These are phyloP conservation scores for Phytophthora sp. DNA, from an alignment of 352 stramenopile species.

Conservation along the genomic window DNA sequence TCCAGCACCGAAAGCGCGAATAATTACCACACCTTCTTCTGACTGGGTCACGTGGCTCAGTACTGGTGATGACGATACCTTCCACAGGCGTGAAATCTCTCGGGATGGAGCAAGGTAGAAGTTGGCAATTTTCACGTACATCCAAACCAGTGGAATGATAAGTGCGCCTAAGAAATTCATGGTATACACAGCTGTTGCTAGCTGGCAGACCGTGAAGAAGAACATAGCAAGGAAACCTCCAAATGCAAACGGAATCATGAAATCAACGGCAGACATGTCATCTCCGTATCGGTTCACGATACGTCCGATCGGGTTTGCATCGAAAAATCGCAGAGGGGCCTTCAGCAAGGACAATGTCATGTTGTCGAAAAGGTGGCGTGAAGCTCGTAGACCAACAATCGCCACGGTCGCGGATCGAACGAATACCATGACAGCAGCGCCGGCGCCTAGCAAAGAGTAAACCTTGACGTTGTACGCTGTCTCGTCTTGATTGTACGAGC, in stretches of 20 bases:
- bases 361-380: constrained; percentile 84
- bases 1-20: constrained; percentile 44
- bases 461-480: constrained; percentile 38
- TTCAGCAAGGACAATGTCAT: constrained; percentile 85
- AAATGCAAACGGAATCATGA: constrained; percentile 53
- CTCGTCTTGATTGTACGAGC: constrained; percentile 20
- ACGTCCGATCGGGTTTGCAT: constrained; percentile 89
- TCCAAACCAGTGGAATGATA: constrained; percentile 79
- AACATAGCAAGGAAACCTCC: constrained; percentile 56
- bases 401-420: constrained; percentile 37
- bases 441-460: constrained; percentile 35
- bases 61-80: constrained; percentile 44
- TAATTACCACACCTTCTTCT: constrained; percentile 39
- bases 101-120: constrained; percentile 49
- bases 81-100: constrained; percentile 47
- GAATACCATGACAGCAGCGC: constrained; percentile 40
- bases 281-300: constrained; percentile 91
- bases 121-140: too few species aligned
- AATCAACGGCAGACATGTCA: constrained; percentile 91
- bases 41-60: constrained; percentile 39
- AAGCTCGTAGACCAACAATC: constrained; percentile 39
- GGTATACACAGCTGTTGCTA: constrained; percentile 75
- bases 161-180: constrained; percentile 79
- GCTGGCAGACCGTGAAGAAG: constrained; percentile 72
- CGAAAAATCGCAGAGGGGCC: constrained; percentile 93